Evolutionary conservation across 225 moss, liverwort and hornwort genomes (phyloP), one percentile per base, ranked within the genome.

Genomic region (Polytrichum formosum): DNA sequence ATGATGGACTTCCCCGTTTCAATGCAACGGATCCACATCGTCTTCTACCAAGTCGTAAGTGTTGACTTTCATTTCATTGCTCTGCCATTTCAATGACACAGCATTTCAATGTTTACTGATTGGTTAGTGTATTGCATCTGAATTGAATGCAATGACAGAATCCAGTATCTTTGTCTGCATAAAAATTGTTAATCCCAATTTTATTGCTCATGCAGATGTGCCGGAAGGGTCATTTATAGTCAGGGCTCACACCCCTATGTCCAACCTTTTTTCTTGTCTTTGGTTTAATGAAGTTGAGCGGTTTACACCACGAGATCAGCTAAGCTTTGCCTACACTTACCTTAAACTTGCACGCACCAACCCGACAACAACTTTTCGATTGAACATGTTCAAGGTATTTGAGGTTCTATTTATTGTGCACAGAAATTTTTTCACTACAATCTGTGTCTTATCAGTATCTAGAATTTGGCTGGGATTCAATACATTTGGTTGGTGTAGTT

Each of bases 231-330:
- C 97, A 20, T 92, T 97, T 56, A 97, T 92, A 76, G 84, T 94
- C 33, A 88, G 97, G 76, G 97, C 94, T 28, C 94, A 94, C 70
- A 94, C 97, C 8, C 92, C 97, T 31, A 88, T 94, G 91, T 83
- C 94, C 73, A 94, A 97, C 78, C 82, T 94, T 58, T 92, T 97
- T 66, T 97, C 97, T 25, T 97, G 94, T 79, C 94, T 94, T 53
- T 97, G 97, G 97, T 97, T 97, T 69, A 94, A 97, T 67, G 94
- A 97, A 82, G 94, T 97, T 58, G 94, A 97, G 30, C 92, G 97
- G 60, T 97, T 94, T 66, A 97, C 94, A 19, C 79, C 97, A 26
- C 86, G 97, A 61, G 97, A 97, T 75, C 97, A 97, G 73, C 86
- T 92, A 25, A 97, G 94, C 80, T 97, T 97, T 71, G 97, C 94